These are phyloP conservation scores for Penicillium paxilli DNA, from an alignment of 495 filamentous ascomycete species.

Conservation along the genomic window DNA sequence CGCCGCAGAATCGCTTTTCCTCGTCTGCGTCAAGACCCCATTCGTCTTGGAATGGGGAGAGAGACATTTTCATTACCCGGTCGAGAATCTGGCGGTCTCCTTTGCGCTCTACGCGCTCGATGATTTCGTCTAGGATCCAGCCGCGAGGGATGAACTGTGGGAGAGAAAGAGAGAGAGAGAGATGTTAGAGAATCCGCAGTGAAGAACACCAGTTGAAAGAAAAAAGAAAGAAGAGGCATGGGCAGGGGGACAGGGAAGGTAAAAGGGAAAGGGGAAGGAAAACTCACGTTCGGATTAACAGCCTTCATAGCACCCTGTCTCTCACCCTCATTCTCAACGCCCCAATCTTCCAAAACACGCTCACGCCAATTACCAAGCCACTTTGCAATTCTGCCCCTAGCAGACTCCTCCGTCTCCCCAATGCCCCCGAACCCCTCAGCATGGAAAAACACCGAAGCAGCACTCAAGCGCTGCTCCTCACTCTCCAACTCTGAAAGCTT, in stretches of 20 bases:
- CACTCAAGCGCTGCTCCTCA: conserved; percentile 55
- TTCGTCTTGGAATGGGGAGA: conserved; percentile 78
- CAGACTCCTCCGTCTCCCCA: conserved; percentile 58
- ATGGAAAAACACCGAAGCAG: conserved; percentile 70
- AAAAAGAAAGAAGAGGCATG: too few relatives aligned
- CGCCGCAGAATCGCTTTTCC: conserved; percentile 81
- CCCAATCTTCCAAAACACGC: conserved; percentile 73
- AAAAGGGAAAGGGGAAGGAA: too few relatives aligned
- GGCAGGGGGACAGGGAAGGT: too few relatives aligned
- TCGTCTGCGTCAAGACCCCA: conserved; percentile 72
- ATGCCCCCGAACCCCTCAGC: conserved; percentile 58
- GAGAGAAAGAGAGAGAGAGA: not conserved
- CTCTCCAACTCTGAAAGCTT: conserved; percentile 58
- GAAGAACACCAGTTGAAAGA: too few relatives aligned
- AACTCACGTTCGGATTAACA: conserved; percentile 75
- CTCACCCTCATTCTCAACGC: conserved; percentile 53
- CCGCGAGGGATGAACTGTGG: conserved; percentile 72
- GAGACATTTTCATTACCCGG: conserved; percentile 73
- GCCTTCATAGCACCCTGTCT: conserved; percentile 72
- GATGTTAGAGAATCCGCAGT: not conserved
- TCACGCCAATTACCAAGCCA: conserved; percentile 76
- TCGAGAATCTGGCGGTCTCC: conserved; percentile 77
- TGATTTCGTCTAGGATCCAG: conserved; percentile 94
- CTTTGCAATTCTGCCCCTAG: conserved; percentile 60
- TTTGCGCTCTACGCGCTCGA: conserved; percentile 79